Evolutionary conservation across 1,284 basidiomycete species (phyloP).

Genomic region (Pisolithus thermaeus): DNA sequence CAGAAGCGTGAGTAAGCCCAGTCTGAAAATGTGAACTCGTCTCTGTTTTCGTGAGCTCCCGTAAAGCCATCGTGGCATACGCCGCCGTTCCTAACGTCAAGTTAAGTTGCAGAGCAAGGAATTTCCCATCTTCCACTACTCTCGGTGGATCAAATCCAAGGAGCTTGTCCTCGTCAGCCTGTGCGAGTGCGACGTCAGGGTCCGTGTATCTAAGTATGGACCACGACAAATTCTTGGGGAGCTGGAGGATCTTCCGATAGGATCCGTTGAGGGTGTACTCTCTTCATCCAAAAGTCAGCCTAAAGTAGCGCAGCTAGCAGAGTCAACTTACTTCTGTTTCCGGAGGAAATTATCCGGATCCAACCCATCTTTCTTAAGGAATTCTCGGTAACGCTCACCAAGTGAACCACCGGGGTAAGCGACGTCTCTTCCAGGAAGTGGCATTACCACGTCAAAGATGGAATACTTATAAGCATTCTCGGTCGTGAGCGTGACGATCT

Average conservation of each 20-base stretch:
- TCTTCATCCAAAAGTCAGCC: constrained; percentile 35
- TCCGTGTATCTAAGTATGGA: constrained; percentile 85
- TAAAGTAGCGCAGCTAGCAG: neutral
- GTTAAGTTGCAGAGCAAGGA: constrained; percentile 79
- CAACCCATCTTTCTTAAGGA: constrained; percentile 79
- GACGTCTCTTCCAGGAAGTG: constrained; percentile 89
- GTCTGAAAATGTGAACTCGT: constrained; percentile 87
- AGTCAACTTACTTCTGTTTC: constrained; percentile 70
- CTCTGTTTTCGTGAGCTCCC: constrained; percentile 90
- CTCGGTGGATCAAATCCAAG: constrained; percentile 73
- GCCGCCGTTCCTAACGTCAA: constrained; percentile 80
- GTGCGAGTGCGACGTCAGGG: constrained; percentile 84
- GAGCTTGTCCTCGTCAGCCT: constrained; percentile 91
- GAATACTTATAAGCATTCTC: constrained; percentile 75
- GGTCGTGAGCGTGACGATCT: constrained; percentile 72
- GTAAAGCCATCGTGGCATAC: constrained; percentile 94
- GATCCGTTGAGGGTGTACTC: constrained; percentile 92
- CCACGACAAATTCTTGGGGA: constrained; percentile 80
- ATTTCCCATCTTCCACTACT: constrained; percentile 65
- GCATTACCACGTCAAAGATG: constrained; percentile 94
- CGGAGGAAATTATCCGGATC: constrained; percentile 84
- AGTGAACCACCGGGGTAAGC: constrained; percentile 81
- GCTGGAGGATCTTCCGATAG: constrained; percentile 87
- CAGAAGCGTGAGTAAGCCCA: constrained; percentile 70
- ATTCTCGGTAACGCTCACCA: constrained; percentile 77